Percentiles rank a stretch among this genome's conserved stretches.
Conservation (phyloP, 2,329 filamentous ascomycete genomes). For the Pezicula carpinea region DNA sequence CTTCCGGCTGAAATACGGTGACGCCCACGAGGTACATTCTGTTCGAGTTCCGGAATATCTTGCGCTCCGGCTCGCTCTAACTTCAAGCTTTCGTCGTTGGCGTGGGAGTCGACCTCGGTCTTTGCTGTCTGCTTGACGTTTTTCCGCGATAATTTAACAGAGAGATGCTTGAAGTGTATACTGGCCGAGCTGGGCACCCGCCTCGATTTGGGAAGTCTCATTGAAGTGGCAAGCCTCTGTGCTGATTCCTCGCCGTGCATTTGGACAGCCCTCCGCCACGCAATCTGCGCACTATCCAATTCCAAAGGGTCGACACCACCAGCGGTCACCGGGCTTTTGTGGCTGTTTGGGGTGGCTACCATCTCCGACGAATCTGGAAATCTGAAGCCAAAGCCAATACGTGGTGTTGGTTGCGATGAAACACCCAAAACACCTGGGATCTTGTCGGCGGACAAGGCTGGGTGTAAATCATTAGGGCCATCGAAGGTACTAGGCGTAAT, state of each 20-base stretch:
- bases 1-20: constrained; percentile 5
- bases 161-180: not conserved
- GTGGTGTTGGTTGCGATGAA: not conserved
- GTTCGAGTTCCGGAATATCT: too few relatives aligned
- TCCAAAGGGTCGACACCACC: not conserved
- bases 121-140: constrained; percentile 2
- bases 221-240: not conserved
- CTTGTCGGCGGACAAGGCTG: too few relatives aligned
- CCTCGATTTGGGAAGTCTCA: constrained; percentile 1
- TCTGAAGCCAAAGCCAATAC: not conserved
- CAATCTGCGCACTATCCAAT: not conserved
- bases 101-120: not conserved
- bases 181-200: not conserved
- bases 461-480: too few relatives aligned
- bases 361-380: not conserved
- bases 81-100: constrained; percentile 11
- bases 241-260: not conserved
- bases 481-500: too few relatives aligned
- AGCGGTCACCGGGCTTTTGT: not conserved
- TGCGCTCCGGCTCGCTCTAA: constrained; percentile 13
- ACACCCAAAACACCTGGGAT: not conserved
- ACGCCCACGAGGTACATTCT: constrained; percentile 15
- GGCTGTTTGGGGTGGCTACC: too few relatives aligned
- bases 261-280: not conserved
- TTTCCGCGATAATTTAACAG: constrained; percentile 1